Evolutionary conservation across 805 yeast genomes (phyloP).

Genomic region (Osmozyma mogii): DNA sequence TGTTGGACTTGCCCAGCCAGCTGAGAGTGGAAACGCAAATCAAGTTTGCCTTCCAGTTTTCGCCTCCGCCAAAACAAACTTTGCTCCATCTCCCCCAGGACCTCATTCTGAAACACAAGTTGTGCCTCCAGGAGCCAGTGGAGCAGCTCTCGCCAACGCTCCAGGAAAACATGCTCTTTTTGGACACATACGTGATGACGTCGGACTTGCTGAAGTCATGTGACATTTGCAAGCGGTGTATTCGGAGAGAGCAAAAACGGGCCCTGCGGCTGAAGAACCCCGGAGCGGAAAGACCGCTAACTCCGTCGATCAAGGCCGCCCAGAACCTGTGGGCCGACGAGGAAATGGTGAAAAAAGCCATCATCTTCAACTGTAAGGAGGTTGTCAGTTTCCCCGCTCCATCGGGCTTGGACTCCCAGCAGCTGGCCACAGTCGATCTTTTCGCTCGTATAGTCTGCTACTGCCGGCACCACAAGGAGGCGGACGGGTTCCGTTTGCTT

Average conservation of each 20-base stretch:
- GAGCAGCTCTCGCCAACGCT: constrained; percentile 35
- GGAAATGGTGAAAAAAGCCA: constrained; percentile 66
- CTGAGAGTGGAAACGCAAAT: constrained; percentile 96
- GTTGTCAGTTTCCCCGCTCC: constrained; percentile 67
- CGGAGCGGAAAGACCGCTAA: constrained; percentile 2
- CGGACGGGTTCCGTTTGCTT: constrained; percentile 72
- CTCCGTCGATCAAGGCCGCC: constrained; percentile 33
- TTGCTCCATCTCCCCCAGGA: constrained; percentile 79
- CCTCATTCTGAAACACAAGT: constrained; percentile 79
- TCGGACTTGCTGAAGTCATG: constrained; percentile 44
- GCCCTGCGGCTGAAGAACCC: constrained; percentile 88
- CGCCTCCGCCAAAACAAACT: constrained; percentile 71
- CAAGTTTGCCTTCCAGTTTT: constrained; percentile 57
- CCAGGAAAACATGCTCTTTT: constrained; percentile 46
- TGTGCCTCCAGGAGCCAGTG: constrained; percentile 51
- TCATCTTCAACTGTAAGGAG: constrained; percentile 88
- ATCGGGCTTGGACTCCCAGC: constrained; percentile 26
- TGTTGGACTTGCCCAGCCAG: constrained; percentile 63
- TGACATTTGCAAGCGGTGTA: constrained; percentile 79
- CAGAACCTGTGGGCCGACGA: constrained; percentile 74
- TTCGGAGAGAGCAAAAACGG: constrained; percentile 87
- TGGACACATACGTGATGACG: constrained; percentile 77
- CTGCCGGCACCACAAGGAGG: constrained; percentile 89
- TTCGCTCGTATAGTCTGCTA: constrained; percentile 84
- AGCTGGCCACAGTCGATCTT: constrained; percentile 37